Evolutionary conservation across 768 basidiomycete genomes (phyloP), one percentile per base, ranked within the genome.

Genomic region (Boletus huronensis): DNA sequence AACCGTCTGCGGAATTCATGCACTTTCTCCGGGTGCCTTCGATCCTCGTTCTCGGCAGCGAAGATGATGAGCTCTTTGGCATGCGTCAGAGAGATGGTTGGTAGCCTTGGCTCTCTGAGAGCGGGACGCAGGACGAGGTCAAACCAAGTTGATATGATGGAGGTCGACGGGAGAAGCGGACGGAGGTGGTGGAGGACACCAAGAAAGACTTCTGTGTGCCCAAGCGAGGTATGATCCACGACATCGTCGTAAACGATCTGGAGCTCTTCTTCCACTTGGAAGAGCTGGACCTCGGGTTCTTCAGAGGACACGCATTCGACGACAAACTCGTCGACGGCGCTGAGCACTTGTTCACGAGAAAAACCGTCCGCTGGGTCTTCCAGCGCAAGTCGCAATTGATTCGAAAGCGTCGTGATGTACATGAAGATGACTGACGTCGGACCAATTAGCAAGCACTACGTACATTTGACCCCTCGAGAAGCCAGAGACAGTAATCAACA

Each of bases 121-220:
- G 89, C 87, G 25, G 88, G 86, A 32, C 90, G 84, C 3, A 93
- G 75, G 26, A 88, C 77, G 32, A 88, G 78, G 66, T 93, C 89
- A 68, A 90, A 93, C 91, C 91, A 93, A 26, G 77, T 78, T 2
- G 84, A 84, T 53, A 90, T 85, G 51, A 91, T 75, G 25, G 87
- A 87, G 6, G 76, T 76, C 8, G 86, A 72, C 3, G 87, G 75
- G 7, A 90, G 72, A 28, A 88, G 75, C 13, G 84, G 79, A 10
- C 75, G 74, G 26, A 92, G 76, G 60, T 82, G 82, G 58, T 79
- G 78, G 6, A 92, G 76, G 17, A 88, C 77, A 25, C 79, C 77
- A 11, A 93, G 77, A 60, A 93, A 84, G 14, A 82, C 69, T 62
- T 89, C 87, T 3, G 77, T 79, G 61, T 90, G 87, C 23, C 74